Base-by-base conservation (phyloP, 1,139 yeast genomes). In the Pichia sp. region DNA sequence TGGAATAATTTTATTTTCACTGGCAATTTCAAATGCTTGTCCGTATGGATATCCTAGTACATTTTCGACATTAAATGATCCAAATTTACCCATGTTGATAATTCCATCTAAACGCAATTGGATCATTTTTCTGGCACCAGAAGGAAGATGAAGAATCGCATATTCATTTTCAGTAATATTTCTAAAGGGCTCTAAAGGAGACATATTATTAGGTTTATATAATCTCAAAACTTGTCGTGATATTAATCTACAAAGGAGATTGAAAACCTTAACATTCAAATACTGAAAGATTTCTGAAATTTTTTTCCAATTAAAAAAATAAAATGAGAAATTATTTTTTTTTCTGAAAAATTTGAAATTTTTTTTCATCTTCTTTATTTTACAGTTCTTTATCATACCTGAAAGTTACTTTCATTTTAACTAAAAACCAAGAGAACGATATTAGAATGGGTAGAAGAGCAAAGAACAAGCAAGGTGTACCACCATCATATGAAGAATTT, bases 1-100 rank as follows among this genome's bases (percentile, higher is more conserved):
- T 2, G 82, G 75, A 37, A 61, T 62, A 8, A 80, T 77, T 22
- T 67, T 64, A 45, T 68, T 65, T 46, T 76, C 80, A 37, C 77
- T 84, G 24, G 71, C 58, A 32, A 91, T 83, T 59, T 91, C 97
- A 63, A 91, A 91, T 0, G 95, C 78, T 53, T 84, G 89, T 1
- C 98, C 98, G 53, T 76, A 82, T 5, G 91, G 84, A 54, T 70
- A 80, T 2, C 96, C 96, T 28, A 91, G 58, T 14, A 91, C 73
- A 42, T 78, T 82, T 51, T 80, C 76, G 5, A 83, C 87, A 33
- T 72, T 67, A 61, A 93, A 91, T 1, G 80, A 68, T 8, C 98
- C 99, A 62, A 91, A 93, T 61, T 91, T 91, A 2, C 98, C 98
- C 50, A 93, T 66, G 43, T 78, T 76, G 14, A 91, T 70, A 7